These are phyloP conservation scores for Cephalotrichum gorgonifer DNA, from an alignment of 2,329 filamentous ascomycete genomes.

Conservation along the genomic window DNA sequence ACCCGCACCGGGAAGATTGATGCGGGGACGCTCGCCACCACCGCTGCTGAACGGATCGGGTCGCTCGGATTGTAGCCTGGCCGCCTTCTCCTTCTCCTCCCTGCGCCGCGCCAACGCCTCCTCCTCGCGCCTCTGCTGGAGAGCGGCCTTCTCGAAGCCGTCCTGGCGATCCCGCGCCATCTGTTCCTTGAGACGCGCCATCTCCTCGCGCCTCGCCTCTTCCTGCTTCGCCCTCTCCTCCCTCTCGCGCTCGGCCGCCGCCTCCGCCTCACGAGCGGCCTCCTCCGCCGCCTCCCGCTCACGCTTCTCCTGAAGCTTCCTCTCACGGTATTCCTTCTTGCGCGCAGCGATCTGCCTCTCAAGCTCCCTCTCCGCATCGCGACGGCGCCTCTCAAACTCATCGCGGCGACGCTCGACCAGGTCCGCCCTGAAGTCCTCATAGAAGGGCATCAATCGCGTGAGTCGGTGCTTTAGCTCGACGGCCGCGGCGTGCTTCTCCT, in stretches of 20 bases:
- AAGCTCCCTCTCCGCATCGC: slow-evolving; percentile 83
- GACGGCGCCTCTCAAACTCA: slow-evolving; percentile 91
- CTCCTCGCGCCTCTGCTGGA: slow-evolving; percentile 76
- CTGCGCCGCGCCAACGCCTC: slow-evolving; percentile 71
- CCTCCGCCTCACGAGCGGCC: slow-evolving; percentile 71
- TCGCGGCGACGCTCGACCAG: slow-evolving; percentile 82
- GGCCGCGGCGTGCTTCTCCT: slow-evolving; percentile 84
- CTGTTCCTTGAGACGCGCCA: slow-evolving; percentile 57
- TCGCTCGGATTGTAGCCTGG: slow-evolving; percentile 29
- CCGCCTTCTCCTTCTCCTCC: slow-evolving; percentile 48
- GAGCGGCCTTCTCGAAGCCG: slow-evolving; percentile 49
- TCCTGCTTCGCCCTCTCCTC: slow-evolving; percentile 73
- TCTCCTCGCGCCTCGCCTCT: slow-evolving; percentile 65
- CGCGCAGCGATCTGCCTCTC: slow-evolving; percentile 83
- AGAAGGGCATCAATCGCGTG: slow-evolving; percentile 69
- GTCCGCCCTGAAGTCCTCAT: slow-evolving; percentile 72
- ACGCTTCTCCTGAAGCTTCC: slow-evolving; percentile 69
- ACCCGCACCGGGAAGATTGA: slow-evolving; percentile 22
- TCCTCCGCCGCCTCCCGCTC: slow-evolving; percentile 80
- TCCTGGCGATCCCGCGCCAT: slow-evolving; percentile 60
- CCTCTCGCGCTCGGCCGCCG: slow-evolving; percentile 69
- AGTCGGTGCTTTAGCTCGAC: slow-evolving; percentile 92
- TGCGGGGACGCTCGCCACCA: slow-evolving; percentile 13
- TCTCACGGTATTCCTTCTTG: slow-evolving; percentile 80
- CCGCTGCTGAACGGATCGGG: slow-evolving; percentile 12